These are phyloP conservation scores for Populus alba DNA, from an alignment of 345 rosid genomes.

Conservation along the genomic window DNA sequence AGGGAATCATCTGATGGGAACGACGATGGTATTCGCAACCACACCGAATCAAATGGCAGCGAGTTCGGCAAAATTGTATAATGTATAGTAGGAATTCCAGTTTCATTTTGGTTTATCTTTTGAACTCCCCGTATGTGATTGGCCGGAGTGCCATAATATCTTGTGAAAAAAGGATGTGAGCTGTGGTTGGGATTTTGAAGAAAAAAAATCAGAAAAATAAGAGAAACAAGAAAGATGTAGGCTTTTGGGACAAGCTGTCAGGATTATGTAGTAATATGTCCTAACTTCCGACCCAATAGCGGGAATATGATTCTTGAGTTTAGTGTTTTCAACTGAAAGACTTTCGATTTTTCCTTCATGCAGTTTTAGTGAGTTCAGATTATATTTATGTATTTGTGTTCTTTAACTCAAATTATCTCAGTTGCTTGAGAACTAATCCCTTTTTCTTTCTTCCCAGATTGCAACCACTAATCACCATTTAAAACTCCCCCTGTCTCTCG, in stretches of 20 bases:
- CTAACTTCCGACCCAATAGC: not conserved
- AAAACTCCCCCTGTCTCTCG: too few relatives aligned
- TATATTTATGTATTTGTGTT: too few relatives aligned
- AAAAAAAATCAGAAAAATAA: not conserved
- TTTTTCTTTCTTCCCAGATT: too few relatives aligned
- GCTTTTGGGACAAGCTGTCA: not conserved
- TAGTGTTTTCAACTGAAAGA: not conserved
- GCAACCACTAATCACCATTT: too few relatives aligned
- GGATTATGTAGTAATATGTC: not conserved
- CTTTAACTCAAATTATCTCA: too few relatives aligned
- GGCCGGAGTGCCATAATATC: not conserved
- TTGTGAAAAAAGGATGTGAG: not conserved
- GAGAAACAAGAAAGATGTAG: not conserved
- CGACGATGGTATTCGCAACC: not conserved
- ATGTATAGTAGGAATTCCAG: slow-evolving; percentile 26
- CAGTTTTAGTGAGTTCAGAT: too few relatives aligned
- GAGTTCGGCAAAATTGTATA: slow-evolving; percentile 16
- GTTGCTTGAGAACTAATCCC: too few relatives aligned
- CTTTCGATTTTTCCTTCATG: too few relatives aligned
- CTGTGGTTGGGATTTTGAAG: slow-evolving; percentile 3
- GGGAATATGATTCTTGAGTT: not conserved
- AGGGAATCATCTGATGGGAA: slow-evolving; percentile 29
- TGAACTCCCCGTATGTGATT: not conserved
- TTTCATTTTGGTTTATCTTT: not conserved
- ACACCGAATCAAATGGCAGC: not conserved